Conservation (phyloP, 2,329 filamentous ascomycete species). For the Microcyclosporella mali region DNA sequence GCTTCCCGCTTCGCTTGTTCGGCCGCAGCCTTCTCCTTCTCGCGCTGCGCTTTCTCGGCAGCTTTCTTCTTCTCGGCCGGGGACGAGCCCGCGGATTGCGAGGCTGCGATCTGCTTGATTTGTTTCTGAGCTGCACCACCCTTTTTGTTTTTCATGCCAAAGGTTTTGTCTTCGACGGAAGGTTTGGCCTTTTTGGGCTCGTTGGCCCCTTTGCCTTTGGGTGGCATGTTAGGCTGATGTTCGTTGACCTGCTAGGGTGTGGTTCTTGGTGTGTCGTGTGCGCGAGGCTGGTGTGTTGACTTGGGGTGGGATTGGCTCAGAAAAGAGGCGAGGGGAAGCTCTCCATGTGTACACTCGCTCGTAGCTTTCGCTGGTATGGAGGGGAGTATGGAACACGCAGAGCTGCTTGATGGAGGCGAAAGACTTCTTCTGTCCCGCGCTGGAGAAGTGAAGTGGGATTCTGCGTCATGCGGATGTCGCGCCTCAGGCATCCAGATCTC, state of each 20-base stretch:
- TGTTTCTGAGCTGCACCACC: conserved; percentile 82
- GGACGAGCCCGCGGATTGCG: conserved; percentile 67
- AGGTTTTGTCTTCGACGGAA: conserved; percentile 83
- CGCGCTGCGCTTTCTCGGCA: conserved; percentile 58
- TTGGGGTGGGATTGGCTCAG: conserved; percentile 9
- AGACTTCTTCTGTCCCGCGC: background rate
- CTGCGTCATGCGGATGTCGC: background rate
- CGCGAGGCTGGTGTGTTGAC: conserved; percentile 2
- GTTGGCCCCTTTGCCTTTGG: conserved; percentile 50
- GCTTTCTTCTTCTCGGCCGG: conserved; percentile 80
- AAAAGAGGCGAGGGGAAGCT: conserved; percentile 30
- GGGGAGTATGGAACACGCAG: conserved; percentile 1
- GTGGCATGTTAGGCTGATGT: conserved; percentile 56
- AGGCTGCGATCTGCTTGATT: conserved; percentile 74
- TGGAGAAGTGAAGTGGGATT: background rate
- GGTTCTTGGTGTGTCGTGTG: conserved; percentile 3
- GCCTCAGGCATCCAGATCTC: background rate
- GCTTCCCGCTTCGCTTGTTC: conserved; percentile 77
- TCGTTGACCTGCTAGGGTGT: conserved; percentile 4
- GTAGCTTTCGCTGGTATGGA: background rate
- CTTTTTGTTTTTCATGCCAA: conserved; percentile 99
- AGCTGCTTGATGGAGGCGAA: background rate
- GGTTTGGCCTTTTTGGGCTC: conserved; percentile 51
- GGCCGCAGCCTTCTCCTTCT: conserved; percentile 85
- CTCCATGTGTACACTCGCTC: conserved; percentile 25